Percentiles rank a stretch among this genome's conserved stretches.
phyloP scores from a whole-genome alignment of 768 basidiomycete species.

The Pluteus cervinus region DNA sequence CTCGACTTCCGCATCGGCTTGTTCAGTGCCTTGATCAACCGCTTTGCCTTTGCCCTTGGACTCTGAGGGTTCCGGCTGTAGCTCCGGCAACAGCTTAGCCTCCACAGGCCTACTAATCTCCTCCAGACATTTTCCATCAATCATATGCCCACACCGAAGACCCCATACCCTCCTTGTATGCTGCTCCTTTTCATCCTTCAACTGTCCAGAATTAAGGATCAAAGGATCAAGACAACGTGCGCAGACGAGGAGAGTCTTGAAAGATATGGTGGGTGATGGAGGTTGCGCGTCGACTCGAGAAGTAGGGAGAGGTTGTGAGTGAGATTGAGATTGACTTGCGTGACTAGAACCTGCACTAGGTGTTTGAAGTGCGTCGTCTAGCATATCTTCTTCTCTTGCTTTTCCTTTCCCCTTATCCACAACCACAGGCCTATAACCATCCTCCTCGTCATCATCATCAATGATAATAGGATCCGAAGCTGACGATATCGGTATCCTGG shows the following conservation, averaged over 20 bases:
- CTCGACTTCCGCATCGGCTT: no score
- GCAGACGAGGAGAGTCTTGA: slow-evolving; percentile 50
- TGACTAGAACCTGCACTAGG: no score
- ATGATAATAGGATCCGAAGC: slow-evolving; percentile 37
- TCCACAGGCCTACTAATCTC: slow-evolving; percentile 44
- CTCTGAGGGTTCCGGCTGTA: slow-evolving; percentile 7
- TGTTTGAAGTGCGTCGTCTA: no score
- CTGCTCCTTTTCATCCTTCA: slow-evolving; percentile 37
- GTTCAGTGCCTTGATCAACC: no score
- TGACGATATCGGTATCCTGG: slow-evolving; percentile 22
- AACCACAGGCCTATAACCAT: slow-evolving; percentile 2
- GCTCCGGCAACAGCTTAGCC: slow-evolving; percentile 8
- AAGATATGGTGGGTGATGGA: slow-evolving; percentile 10
- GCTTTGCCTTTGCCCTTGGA: slow-evolving; percentile 45
- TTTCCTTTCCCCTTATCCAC: not conserved
- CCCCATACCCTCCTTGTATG: slow-evolving; percentile 56
- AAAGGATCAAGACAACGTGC: slow-evolving; percentile 63
- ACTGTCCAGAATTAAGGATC: slow-evolving; percentile 44
- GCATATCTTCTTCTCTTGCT: not conserved
- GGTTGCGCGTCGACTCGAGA: slow-evolving; percentile 7
- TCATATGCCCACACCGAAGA: slow-evolving; percentile 69
- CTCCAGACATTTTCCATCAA: slow-evolving; percentile 71
- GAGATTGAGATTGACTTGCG: slow-evolving; percentile 5
- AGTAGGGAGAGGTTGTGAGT: slow-evolving; percentile 3
- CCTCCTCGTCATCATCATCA: slow-evolving; percentile 34